Conservation (phyloP, 768 basidiomycete genomes). For the Suillus tomentosus region DNA sequence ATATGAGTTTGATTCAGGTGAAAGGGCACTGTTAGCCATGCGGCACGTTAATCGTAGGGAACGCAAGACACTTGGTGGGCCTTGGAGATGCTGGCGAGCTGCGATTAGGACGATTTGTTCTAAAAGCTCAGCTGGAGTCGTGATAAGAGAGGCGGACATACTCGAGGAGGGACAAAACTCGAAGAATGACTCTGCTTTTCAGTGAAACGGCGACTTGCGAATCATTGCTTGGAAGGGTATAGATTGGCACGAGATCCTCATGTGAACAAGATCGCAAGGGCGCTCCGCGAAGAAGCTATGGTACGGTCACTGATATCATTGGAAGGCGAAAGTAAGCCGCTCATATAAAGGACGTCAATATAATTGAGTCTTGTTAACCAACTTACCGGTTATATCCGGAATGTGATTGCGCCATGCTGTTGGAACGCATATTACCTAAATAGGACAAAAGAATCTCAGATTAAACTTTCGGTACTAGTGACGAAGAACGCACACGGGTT, state of each 20-base stretch:
- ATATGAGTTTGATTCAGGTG: constrained; percentile 28
- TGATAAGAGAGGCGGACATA: constrained; percentile 37
- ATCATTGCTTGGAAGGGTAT: constrained; percentile 27
- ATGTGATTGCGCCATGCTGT: constrained; percentile 19
- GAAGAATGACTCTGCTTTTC: constrained; percentile 25
- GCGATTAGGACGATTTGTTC: constrained; percentile 38
- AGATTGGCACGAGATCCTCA: constrained; percentile 32
- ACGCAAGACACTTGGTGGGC: constrained; percentile 36
- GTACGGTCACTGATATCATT: constrained; percentile 16
- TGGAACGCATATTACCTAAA: constrained; percentile 27
- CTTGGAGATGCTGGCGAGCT: constrained; percentile 29
- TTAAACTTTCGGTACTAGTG: constrained; percentile 18
- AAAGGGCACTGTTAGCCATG: constrained; percentile 29
- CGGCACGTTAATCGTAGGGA: constrained; percentile 38
- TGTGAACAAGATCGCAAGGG: constrained; percentile 20
- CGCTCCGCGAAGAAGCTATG: not conserved
- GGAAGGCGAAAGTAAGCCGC: constrained; percentile 11
- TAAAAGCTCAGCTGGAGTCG: constrained; percentile 36
- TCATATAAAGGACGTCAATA: constrained; percentile 2
- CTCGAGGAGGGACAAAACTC: constrained; percentile 18
- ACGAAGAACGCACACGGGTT: constrained; percentile 1
- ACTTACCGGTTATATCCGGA: constrained; percentile 21
- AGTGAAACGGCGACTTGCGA: constrained; percentile 30
- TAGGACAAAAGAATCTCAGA: constrained; percentile 32
- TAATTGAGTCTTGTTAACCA: not conserved